phyloP scores from a whole-genome alignment of 257 asterid genomes.

The Primulina eburnea region DNA sequence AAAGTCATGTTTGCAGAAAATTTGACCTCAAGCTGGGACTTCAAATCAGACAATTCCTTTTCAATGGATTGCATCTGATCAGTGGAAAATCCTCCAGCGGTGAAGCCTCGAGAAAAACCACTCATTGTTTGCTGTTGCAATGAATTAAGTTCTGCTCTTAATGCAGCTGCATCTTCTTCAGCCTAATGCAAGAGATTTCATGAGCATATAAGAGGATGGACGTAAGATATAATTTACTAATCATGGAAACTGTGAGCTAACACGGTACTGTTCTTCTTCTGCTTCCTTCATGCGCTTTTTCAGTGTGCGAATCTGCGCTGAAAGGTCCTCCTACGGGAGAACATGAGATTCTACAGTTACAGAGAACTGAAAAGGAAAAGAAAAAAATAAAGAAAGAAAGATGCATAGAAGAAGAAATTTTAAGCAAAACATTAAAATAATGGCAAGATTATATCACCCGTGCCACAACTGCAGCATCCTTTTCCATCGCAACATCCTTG shows the following conservation, averaged over 20 bases:
- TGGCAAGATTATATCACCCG: slow-evolving; percentile 47
- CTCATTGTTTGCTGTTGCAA: slow-evolving; percentile 84
- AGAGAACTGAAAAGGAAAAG: too few species aligned
- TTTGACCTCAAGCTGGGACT: slow-evolving; percentile 78
- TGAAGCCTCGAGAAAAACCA: slow-evolving; percentile 38
- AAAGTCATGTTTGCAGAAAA: slow-evolving; percentile 18
- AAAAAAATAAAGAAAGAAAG: background rate
- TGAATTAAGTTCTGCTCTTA: slow-evolving; percentile 80
- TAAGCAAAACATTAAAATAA: slow-evolving; percentile 16
- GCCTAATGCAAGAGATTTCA: slow-evolving; percentile 53
- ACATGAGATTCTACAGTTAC: slow-evolving; percentile 20
- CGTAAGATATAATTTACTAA: slow-evolving; percentile 20
- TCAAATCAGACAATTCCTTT: slow-evolving; percentile 65
- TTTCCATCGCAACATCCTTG: slow-evolving; percentile 97
- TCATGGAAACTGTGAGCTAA: slow-evolving; percentile 34
- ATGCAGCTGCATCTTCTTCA: slow-evolving; percentile 94
- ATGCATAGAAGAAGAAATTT: slow-evolving; percentile 2
- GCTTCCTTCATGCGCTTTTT: slow-evolving; percentile 89
- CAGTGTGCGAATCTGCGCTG: slow-evolving; percentile 85
- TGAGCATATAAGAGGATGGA: slow-evolving; percentile 20
- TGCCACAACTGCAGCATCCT: slow-evolving; percentile 99
- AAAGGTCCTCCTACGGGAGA: slow-evolving; percentile 83
- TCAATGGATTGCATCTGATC: slow-evolving; percentile 83
- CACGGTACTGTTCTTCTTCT: slow-evolving; percentile 97
- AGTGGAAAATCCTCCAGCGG: slow-evolving; percentile 44